phyloP scores from a whole-genome alignment of 1,284 basidiomycete species.

The Ceratobasidium papillatum region DNA sequence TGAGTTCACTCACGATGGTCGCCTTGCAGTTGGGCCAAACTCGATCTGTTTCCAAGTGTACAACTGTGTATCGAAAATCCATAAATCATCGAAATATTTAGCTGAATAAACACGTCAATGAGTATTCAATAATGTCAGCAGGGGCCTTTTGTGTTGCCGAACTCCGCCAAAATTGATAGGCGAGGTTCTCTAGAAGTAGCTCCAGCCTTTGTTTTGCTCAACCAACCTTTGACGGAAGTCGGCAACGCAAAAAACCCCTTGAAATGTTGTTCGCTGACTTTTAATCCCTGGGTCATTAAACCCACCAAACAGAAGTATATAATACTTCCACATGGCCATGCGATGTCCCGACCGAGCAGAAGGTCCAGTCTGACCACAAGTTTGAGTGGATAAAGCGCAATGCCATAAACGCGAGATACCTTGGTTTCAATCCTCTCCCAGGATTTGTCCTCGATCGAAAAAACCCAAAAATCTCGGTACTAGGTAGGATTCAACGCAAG shows the following conservation, averaged over 20 bases:
- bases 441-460: constrained; percentile 74
- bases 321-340: constrained; percentile 93
- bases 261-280: constrained; percentile 57
- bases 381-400: background rate
- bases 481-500: constrained; percentile 59
- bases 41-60: constrained; percentile 89
- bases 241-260: background rate
- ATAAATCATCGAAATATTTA: constrained; percentile 86
- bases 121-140: too few species aligned
- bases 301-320: constrained; percentile 85
- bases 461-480: constrained; percentile 88
- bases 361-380: constrained; percentile 15
- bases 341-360: constrained; percentile 53
- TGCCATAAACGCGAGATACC: constrained; percentile 54
- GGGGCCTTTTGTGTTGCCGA: too few species aligned
- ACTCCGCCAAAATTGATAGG: too few species aligned
- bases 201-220: too few species aligned
- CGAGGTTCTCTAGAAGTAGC: too few species aligned
- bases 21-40: constrained; percentile 70
- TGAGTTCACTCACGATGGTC: constrained; percentile 67
- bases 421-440: constrained; percentile 95
- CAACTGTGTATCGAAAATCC: constrained; percentile 88
- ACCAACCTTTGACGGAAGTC: background rate
- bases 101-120: constrained; percentile 57
- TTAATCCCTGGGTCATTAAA: constrained; percentile 84